These are phyloP conservation scores for Diaporthe citrichinensis DNA, from an alignment of 2,329 filamentous ascomycete species.

Conservation along the genomic window DNA sequence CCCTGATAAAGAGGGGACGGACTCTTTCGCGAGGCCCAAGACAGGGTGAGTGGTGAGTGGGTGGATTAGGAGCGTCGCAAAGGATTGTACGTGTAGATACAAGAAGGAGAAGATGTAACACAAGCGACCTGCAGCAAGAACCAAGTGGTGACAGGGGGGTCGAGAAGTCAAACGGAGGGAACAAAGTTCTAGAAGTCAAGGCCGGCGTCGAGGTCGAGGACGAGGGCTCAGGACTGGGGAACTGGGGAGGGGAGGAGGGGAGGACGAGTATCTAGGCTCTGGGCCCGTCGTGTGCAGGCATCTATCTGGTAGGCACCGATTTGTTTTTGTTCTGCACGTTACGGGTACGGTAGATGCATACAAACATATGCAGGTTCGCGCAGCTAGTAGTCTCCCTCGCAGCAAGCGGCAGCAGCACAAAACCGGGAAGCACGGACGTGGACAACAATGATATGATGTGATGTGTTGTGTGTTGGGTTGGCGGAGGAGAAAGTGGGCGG, in stretches of 20 bases:
- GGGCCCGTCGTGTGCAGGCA: constrained; percentile 19
- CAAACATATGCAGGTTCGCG: constrained; percentile 23
- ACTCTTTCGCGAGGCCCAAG: constrained; percentile 22
- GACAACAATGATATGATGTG: constrained; percentile 39
- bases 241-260: neutral
- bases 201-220: constrained; percentile 27
- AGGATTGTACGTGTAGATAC: constrained; percentile 40
- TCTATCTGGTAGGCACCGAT: constrained; percentile 14
- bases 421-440: constrained; percentile 14
- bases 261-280: constrained; percentile 4
- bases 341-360: neutral
- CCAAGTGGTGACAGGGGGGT: constrained; percentile 15
- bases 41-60: constrained; percentile 8
- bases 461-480: constrained; percentile 31
- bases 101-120: constrained; percentile 29
- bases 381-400: neutral
- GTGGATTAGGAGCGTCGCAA: constrained; percentile 25
- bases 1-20: constrained; percentile 38
- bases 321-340: constrained; percentile 28
- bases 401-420: constrained; percentile 12
- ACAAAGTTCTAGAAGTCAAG: constrained; percentile 33
- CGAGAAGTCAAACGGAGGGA: constrained; percentile 14
- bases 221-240: constrained; percentile 31
- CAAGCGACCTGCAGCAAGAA: constrained; percentile 23
- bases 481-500: constrained; percentile 39